Evolutionary conservation across 2,329 filamentous ascomycete species (phyloP).

Genomic region (Neofusicoccum parvum): DNA sequence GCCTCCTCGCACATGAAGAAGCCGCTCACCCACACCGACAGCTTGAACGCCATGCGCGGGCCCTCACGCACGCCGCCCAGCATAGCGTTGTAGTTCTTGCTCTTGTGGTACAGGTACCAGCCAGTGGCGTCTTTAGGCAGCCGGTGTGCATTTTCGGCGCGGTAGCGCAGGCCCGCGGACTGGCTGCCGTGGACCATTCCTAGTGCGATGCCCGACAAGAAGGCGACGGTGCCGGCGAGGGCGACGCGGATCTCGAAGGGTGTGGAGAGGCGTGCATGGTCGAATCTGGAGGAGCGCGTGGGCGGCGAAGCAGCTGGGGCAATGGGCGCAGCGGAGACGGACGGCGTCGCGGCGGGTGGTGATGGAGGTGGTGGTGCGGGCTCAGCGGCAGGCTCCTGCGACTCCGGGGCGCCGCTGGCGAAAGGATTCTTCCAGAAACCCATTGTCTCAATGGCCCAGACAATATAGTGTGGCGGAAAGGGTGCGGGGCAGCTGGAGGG

Average conservation of each 20-base stretch:
- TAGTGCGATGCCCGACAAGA: slow-evolving; percentile 68
- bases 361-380: not conserved
- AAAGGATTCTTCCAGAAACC: slow-evolving; percentile 6
- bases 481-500: not conserved
- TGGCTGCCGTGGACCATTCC: slow-evolving; percentile 74
- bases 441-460: not conserved
- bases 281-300: not conserved
- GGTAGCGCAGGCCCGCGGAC: slow-evolving; percentile 78
- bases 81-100: slow-evolving; percentile 88
- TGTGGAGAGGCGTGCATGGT: slow-evolving; percentile 56
- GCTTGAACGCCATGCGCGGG: slow-evolving; percentile 68
- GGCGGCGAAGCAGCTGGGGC: not conserved
- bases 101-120: slow-evolving; percentile 99
- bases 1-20: slow-evolving; percentile 85
- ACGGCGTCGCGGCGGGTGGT: not conserved
- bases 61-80: slow-evolving; percentile 79
- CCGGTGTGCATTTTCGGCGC: slow-evolving; percentile 94
- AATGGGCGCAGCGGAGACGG: not conserved
- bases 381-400: not conserved
- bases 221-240: slow-evolving; percentile 60
- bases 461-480: not conserved
- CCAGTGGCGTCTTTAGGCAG: slow-evolving; percentile 79
- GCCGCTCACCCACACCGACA: slow-evolving; percentile 71
- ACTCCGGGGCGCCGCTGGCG: not conserved
- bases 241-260: slow-evolving; percentile 67